phyloP scores from a whole-genome alignment of 176 grass and related monocot genomes.

The Musa troglodytarum region DNA sequence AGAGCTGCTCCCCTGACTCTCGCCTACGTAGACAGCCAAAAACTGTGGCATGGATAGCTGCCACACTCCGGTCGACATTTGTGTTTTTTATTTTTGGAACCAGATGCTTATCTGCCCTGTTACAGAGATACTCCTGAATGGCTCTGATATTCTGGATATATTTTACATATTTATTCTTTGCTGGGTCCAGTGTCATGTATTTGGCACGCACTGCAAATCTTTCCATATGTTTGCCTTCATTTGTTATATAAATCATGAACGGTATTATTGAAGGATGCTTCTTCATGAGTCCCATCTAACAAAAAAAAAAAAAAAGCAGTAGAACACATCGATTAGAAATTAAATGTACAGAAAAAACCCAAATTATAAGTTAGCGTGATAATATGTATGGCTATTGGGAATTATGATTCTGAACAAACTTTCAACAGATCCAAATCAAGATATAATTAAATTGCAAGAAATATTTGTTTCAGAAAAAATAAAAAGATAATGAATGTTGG shows the following conservation, averaged over 20 bases:
- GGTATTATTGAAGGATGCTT: slow-evolving; percentile 22
- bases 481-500: too few species aligned
- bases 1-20: slow-evolving; percentile 13
- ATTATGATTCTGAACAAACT: neutral
- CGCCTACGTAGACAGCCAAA: slow-evolving; percentile 17
- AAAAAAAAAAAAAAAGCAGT: neutral
- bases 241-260: slow-evolving; percentile 22
- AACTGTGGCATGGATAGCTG: slow-evolving; percentile 20
- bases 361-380: too few species aligned
- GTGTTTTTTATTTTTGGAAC: slow-evolving; percentile 22
- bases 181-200: slow-evolving; percentile 21
- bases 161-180: slow-evolving; percentile 20
- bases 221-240: slow-evolving; percentile 19
- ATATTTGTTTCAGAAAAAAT: neutral
- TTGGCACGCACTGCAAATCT: slow-evolving; percentile 20
- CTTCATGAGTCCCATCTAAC: slow-evolving; percentile 25
- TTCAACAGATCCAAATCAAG: neutral
- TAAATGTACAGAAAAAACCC: neutral
- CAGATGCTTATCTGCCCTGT: slow-evolving; percentile 18
- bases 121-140: slow-evolving; percentile 20
- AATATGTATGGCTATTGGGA: neutral
- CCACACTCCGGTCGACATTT: slow-evolving; percentile 21
- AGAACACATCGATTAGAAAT: neutral
- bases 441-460: neutral
- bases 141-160: slow-evolving; percentile 20